phyloP scores from a whole-genome alignment of 176 grass and related monocot genomes.

The Melocanna baccifera region DNA sequence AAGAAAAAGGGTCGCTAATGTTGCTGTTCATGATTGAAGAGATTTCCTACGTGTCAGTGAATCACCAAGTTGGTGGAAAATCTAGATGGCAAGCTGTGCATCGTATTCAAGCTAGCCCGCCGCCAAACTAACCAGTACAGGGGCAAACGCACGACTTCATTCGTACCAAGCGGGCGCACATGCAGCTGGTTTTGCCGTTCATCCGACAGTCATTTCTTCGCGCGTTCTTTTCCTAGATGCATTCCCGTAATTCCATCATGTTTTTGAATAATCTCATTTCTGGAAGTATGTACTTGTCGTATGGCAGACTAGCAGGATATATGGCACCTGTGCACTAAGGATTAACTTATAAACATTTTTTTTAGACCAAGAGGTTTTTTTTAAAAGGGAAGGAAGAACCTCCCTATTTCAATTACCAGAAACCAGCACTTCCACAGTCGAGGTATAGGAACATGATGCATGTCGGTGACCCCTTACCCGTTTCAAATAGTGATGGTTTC shows the following conservation, averaged over 20 bases:
- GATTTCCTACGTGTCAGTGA: constrained; percentile 2
- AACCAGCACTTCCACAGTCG: too few species aligned
- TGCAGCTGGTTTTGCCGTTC: background rate
- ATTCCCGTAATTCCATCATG: background rate
- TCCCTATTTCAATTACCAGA: too few species aligned
- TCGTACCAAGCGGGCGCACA: background rate
- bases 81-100: background rate
- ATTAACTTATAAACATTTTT: background rate
- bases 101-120: background rate
- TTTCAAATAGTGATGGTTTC: too few species aligned
- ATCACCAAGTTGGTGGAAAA: background rate
- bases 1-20: background rate
- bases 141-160: background rate
- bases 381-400: too few species aligned
- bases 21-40: background rate
- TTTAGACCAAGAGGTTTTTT: background rate
- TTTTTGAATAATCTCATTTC: background rate
- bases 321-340: too few species aligned
- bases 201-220: background rate
- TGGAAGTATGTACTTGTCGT: background rate
- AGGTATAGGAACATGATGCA: background rate
- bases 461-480: too few species aligned
- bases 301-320: too few species aligned
- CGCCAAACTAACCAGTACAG: background rate
- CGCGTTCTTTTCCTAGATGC: background rate